Base-by-base conservation (phyloP, 371 early-diverging fungal genomes). In the Mucor saturninus region DNA sequence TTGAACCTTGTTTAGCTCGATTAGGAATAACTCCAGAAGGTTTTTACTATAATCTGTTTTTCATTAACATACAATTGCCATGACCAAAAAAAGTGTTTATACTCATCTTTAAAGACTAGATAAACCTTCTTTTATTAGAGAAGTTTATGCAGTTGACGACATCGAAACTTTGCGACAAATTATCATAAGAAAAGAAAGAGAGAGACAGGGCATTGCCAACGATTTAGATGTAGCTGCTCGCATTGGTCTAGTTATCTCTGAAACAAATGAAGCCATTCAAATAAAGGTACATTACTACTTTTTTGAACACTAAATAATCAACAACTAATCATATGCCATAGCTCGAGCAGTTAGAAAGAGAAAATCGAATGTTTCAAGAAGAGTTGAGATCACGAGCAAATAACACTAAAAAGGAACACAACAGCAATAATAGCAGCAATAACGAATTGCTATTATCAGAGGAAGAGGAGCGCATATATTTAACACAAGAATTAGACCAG, bases 181-280 rank as follows among this genome's bases (percentile, higher is more conserved):
- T 37, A 65, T 88, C 21, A 81, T 86, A 57, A 73, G 81, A 59
- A 88, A 88, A 73, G 89, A 88, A 68, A 83, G 85, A 69, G 89
- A 88, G 59, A 80, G 81, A 64, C 80, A 83, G 40, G 74, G 76
- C 21, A 80, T 88, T 13, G 82, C 84, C n/a, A 77, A 81, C 53
- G 85, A 88, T 64, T 62, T 88, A 37, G 87, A 88, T 62, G 83
- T 86, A 21, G 89, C 89, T 29, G 89, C 89, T 50, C 81, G 86
- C 45, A 70, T 88, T 58, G 89, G 89, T 5, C 71, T 88, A 7
- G 87, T 81, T 40, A 80, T 88, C 31, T 86, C 86, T 49, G 84
- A 86, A 68, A 83, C 85, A 49, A 83, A 86, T 52, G 87, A 88
- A 70, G 80, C 86, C 28, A 66, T 84, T 14, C 84, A 86, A 67